phyloP scores from a whole-genome alignment of 306 rosid genomes.

The Quercus agrifolia region DNA sequence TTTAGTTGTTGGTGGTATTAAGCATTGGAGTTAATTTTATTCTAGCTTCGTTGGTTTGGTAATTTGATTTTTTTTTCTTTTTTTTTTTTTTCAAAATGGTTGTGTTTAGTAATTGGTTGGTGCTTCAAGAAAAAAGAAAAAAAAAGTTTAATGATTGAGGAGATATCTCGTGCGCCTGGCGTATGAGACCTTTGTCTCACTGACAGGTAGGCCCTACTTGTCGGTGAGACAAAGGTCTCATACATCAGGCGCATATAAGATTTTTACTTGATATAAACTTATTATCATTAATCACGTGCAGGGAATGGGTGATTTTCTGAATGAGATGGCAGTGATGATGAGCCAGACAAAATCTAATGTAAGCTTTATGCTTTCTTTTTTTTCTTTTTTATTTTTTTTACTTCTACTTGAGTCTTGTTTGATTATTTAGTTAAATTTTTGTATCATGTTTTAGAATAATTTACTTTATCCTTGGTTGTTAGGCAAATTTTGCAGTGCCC shows the following conservation, averaged over 20 bases:
- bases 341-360: slow-evolving; percentile 58
- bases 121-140: not conserved
- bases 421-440: not conserved
- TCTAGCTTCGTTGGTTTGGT: not conserved
- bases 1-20: not conserved
- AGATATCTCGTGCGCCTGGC: too few species aligned
- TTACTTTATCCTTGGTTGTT: too few species aligned
- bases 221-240: too few species aligned
- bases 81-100: too few species aligned
- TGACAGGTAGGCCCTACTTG: too few species aligned
- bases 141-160: not conserved
- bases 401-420: not conserved
- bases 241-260: too few species aligned
- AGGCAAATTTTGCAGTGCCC: not conserved
- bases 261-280: not conserved
- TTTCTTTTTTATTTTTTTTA: not conserved
- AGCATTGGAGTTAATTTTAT: not conserved
- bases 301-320: slow-evolving; percentile 93
- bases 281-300: slow-evolving; percentile 34
- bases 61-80: too few species aligned
- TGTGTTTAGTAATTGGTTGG: not conserved
- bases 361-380: slow-evolving; percentile 32
- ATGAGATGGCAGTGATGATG: slow-evolving; percentile 92
- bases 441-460: too few species aligned
- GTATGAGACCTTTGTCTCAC: too few species aligned